A percentile compares a stretch with the other conserved stretches of the same genome.
Conservation (phyloP, 345 rosid species). For the Hirschfeldia incana region DNA sequence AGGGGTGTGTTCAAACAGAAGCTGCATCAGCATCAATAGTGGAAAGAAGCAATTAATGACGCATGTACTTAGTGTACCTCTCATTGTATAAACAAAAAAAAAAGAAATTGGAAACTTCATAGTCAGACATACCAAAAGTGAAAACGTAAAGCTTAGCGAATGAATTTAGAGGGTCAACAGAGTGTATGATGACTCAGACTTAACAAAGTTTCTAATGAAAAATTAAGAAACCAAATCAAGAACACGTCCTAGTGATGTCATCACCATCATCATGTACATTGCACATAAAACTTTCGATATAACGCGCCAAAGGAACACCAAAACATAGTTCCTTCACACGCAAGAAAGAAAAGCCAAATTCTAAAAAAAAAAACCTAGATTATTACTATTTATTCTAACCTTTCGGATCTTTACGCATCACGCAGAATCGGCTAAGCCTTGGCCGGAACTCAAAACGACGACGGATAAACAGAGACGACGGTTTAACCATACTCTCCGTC, state of each 20-base stretch:
- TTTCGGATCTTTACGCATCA: constrained; percentile 46
- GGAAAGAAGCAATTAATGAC: not conserved
- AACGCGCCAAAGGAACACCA: constrained; percentile 24
- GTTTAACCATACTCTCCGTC: constrained; percentile 50
- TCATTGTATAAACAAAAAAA: not conserved
- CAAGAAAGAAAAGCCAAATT: constrained; percentile 17
- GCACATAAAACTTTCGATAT: not conserved
- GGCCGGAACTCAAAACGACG: constrained; percentile 63
- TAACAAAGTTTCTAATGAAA: not conserved
- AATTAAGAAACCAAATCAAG: not conserved
- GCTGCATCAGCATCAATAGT: not conserved
- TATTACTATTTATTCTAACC: constrained; percentile 17
- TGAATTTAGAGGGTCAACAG: not conserved
- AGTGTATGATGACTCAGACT: not conserved
- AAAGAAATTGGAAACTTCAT: not conserved
- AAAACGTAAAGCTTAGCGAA: not conserved
- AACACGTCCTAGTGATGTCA: not conserved
- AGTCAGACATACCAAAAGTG: not conserved
- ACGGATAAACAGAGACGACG: constrained; percentile 52
- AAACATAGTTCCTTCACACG: constrained; percentile 18
- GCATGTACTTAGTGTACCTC: not conserved
- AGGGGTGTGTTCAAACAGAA: not conserved
- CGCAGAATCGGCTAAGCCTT: constrained; percentile 68
- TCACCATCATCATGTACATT: not conserved
- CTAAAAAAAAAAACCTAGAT: not conserved